phyloP scores from a whole-genome alignment of 257 asterid species.

The Forsythia suspensa region DNA sequence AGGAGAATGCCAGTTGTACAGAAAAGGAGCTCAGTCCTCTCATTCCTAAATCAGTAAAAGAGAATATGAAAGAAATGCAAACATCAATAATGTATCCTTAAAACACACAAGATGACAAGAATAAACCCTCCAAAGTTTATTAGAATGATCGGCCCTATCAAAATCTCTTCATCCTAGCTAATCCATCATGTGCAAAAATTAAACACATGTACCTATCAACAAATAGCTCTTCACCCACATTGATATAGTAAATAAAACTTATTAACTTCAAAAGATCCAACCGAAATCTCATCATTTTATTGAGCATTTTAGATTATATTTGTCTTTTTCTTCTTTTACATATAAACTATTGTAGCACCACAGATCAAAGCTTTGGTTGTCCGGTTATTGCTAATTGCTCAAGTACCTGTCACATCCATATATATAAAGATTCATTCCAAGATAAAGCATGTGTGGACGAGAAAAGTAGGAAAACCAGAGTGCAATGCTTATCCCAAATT shows the following conservation, averaged over 20 bases:
- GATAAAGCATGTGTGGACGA: slow-evolving; percentile 1
- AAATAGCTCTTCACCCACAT: neutral
- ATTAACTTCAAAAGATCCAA: neutral
- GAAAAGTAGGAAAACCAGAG: neutral
- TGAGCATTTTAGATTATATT: neutral
- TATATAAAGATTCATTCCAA: neutral
- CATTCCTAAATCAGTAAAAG: slow-evolving; percentile 61
- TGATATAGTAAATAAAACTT: neutral
- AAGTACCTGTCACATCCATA: neutral
- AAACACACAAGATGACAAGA: slow-evolving; percentile 10
- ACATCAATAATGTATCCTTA: slow-evolving; percentile 13
- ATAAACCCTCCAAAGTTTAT: neutral
- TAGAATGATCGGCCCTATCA: neutral
- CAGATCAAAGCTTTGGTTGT: neutral
- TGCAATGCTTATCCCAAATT: neutral
- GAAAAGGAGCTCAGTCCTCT: slow-evolving; percentile 87
- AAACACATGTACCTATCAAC: neutral
- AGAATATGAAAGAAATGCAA: slow-evolving; percentile 23
- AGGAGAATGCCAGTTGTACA: slow-evolving; percentile 98
- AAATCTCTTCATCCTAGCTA: neutral
- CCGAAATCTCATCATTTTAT: neutral
- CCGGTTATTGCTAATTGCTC: neutral
- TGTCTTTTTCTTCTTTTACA: neutral
- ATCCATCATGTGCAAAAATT: neutral
- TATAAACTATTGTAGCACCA: neutral